Conservation (phyloP, 2,329 filamentous ascomycete species). For the Colletotrichum plurivorum region DNA sequence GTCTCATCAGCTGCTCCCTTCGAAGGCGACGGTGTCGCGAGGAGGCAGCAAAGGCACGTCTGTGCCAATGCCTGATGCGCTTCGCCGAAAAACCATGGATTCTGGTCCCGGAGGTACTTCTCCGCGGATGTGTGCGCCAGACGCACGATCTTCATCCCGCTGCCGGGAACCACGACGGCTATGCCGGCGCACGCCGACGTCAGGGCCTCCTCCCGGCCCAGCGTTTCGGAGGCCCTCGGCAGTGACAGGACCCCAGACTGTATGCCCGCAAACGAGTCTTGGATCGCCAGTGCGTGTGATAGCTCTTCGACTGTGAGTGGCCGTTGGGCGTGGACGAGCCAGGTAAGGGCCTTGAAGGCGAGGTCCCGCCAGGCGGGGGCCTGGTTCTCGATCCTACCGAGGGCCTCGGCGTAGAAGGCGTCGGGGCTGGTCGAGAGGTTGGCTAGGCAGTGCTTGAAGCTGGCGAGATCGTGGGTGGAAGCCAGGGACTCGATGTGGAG, state of each 20-base stretch:
- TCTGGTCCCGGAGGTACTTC: not conserved
- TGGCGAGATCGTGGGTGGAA: not conserved
- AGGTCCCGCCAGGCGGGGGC: not conserved
- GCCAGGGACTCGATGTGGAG: slow-evolving; percentile 20
- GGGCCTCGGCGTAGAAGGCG: not conserved
- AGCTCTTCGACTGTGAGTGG: slow-evolving; percentile 18
- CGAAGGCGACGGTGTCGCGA: not conserved
- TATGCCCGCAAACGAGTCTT: not conserved
- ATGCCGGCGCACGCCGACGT: slow-evolving; percentile 22
- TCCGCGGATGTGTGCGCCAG: slow-evolving; percentile 10
- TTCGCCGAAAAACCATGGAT: not conserved
- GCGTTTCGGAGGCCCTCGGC: not conserved
- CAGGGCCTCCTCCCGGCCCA: slow-evolving; percentile 4
- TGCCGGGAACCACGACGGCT: not conserved
- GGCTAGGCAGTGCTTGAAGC: not conserved
- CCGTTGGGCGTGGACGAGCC: slow-evolving; percentile 4
- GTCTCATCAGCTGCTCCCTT: no score
- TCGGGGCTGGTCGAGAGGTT: slow-evolving; percentile 7
- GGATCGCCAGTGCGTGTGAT: slow-evolving; percentile 15
- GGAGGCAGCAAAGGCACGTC: slow-evolving; percentile 16
- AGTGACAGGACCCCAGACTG: not conserved
- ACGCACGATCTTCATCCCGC: not conserved
- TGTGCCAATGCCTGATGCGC: slow-evolving; percentile 2
- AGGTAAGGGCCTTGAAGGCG: slow-evolving; percentile 13
- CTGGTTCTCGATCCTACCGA: slow-evolving; percentile 2